Conservation (phyloP, 148 eudicot species). For the Vaccinium darrowii region DNA sequence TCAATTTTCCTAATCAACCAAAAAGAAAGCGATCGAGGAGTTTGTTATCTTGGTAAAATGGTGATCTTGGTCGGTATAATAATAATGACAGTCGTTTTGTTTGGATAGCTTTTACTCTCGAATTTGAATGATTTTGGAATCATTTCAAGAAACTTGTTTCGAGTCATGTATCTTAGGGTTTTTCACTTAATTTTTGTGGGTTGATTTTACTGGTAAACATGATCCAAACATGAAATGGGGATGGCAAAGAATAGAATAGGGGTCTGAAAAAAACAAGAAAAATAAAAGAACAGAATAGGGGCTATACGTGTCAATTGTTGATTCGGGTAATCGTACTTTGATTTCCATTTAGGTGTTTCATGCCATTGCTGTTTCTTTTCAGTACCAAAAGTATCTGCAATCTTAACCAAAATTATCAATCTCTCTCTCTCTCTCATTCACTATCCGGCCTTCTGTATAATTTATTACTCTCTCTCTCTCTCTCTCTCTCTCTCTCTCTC, state of each 20-base stretch:
- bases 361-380: not conserved
- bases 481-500: too few relatives aligned
- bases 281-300: too few relatives aligned
- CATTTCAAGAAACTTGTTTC: not conserved
- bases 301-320: not conserved
- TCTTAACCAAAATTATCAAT: conserved; percentile 2
- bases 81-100: not conserved
- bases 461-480: not conserved
- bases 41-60: not conserved
- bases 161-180: not conserved
- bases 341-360: not conserved
- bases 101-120: not conserved
- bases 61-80: not conserved
- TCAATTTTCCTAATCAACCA: not conserved
- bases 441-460: not conserved
- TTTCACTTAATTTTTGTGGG: not conserved
- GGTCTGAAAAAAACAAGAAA: too few relatives aligned
- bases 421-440: not conserved
- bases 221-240: not conserved
- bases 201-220: not conserved
- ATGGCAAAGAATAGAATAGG: not conserved
- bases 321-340: not conserved
- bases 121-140: not conserved
- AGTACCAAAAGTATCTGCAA: conserved; percentile 6
- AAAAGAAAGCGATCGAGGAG: not conserved